These are phyloP conservation scores for Thraustotheca clavata DNA, from an alignment of 352 stramenopile genomes.

Conservation along the genomic window DNA sequence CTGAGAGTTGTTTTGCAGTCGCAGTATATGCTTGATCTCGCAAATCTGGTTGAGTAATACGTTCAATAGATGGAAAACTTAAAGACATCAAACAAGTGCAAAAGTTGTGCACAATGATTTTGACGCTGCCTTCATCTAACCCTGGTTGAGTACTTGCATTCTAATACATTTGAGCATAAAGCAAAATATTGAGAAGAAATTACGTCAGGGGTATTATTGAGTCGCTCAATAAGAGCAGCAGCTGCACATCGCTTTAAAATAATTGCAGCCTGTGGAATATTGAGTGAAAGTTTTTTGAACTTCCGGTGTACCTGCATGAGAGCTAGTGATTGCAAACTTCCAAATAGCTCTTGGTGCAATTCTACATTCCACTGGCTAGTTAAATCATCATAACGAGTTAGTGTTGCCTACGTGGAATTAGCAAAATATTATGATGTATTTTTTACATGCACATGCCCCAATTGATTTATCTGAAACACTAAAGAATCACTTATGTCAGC, in stretches of 20 bases:
- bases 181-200: background rate
- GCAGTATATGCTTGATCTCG: conserved; percentile 35
- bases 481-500: conserved; percentile 41
- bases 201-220: background rate
- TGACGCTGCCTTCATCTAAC: background rate
- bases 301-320: background rate
- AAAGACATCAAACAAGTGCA: conserved; percentile 38
- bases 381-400: background rate
- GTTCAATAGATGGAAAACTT: conserved; percentile 44
- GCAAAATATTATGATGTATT: background rate
- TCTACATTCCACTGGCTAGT: background rate
- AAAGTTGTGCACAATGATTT: conserved; percentile 37
- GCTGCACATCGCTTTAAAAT: background rate
- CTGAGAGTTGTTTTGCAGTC: conserved; percentile 32
- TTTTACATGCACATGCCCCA: conserved; percentile 52
- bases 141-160: background rate
- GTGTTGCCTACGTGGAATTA: conserved; percentile 21
- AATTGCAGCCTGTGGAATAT: background rate
- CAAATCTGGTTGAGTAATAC: conserved; percentile 38
- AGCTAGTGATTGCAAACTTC: background rate
- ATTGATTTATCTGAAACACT: conserved; percentile 64
- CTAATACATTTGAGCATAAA: background rate
- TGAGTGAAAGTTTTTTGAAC: background rate
- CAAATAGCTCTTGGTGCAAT: background rate
- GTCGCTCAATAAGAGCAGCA: background rate